Base-by-base conservation (phyloP, 129 eudicot species). In the Pseudognaphalium luteoalbum region DNA sequence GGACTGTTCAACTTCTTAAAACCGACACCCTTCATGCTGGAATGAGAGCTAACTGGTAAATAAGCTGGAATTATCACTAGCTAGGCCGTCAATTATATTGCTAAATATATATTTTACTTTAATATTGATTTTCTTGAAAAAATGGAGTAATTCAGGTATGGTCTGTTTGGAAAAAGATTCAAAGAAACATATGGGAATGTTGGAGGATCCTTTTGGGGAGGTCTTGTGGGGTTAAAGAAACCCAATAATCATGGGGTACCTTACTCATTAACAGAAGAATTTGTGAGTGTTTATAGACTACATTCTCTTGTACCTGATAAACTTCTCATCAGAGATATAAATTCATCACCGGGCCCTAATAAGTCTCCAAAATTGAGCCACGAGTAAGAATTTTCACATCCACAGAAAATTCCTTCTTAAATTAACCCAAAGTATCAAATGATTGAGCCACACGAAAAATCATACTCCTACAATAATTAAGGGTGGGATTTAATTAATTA, bases 1-100 rank as follows among this genome's bases (percentile, higher is more conserved):
- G 93, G 93, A 88, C 93, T 4, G 80, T 88, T 60, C 90, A 88
- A 78, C 93, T 86, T 61, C 90, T 86, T 16, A 88, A 86, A 68
- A 88, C 85, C 0, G 88, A 88, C 70, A 84, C 78, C 20, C 82
- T 88, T 61, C 78, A 11, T 19, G 93, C 82, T 0, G 90, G 82
- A 73, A 88, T 88, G 93, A 78, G 87, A 19, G 85, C 69, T 34
- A 86, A 88, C 60, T 86, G 90, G 94, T 88, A 85, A 39, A 39
- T 39, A 39, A 25, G 34, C 68, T 0, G 8, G 28, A 25, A 25
- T 25, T 25, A 25, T 25, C 28, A 22, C 30, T 33, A 34, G 37
- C 30, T 33, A 34, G 37, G 6, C 1, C 28, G 28, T 25, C 28
- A 25, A 25, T 34, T n/a, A n/a, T n/a, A n/a, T n/a, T 34, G 34